A percentile compares a stretch with the other conserved stretches of the same genome.
Evolutionary conservation across 129 eudicot species (phyloP).

Genomic region (Chrysanthemum makinoi): DNA sequence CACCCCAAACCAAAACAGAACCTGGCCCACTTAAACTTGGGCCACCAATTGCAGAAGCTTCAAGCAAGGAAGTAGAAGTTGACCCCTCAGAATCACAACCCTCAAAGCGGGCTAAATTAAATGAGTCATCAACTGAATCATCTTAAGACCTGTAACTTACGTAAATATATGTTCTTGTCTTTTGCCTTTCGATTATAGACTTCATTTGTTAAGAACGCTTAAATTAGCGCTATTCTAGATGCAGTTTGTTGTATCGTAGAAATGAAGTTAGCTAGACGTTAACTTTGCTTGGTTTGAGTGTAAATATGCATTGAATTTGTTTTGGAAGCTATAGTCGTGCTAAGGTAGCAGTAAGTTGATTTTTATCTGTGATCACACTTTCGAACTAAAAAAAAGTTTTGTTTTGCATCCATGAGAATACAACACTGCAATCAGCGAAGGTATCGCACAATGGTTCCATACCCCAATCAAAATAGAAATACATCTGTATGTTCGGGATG

Average conservation of each 20-base stretch:
- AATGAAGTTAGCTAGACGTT: slow-evolving; percentile 1
- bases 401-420: too few species aligned
- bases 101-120: slow-evolving; percentile 55
- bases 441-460: too few species aligned
- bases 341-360: too few species aligned
- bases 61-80: slow-evolving; percentile 20
- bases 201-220: slow-evolving; percentile 18
- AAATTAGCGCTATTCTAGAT: slow-evolving; percentile 1
- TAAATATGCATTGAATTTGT: slow-evolving; percentile 18
- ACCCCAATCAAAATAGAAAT: too few species aligned
- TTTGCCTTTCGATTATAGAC: slow-evolving; percentile 14
- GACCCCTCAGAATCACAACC: slow-evolving; percentile 50
- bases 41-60: slow-evolving; percentile 33
- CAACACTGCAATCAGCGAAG: too few species aligned
- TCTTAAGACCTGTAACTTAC: slow-evolving; percentile 17
- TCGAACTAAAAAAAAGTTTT: too few species aligned
- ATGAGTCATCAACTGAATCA: slow-evolving; percentile 34
- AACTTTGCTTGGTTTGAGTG: slow-evolving; percentile 18
- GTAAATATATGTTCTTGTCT: slow-evolving; percentile 23
- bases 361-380: too few species aligned
- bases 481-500: too few species aligned
- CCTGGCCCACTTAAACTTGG: slow-evolving; percentile 21
- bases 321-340: too few species aligned
- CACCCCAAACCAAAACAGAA: slow-evolving; percentile 32
- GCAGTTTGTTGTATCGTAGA: slow-evolving; percentile 23